Base-by-base conservation (phyloP, 2,329 filamentous ascomycete species). In the Hymenoscyphus repandus region DNA sequence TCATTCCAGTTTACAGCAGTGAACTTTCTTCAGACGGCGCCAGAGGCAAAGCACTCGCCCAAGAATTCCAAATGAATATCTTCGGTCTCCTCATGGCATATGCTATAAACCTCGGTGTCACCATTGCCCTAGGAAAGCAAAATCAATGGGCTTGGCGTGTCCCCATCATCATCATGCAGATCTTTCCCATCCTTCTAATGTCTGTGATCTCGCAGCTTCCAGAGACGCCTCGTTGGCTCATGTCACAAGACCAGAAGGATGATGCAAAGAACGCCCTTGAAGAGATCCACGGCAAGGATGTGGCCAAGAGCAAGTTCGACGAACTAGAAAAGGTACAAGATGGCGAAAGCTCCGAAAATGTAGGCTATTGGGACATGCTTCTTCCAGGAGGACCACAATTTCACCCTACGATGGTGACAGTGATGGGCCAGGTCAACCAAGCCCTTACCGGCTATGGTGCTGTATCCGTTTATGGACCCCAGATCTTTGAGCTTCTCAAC, bases 41-140 rank as follows among this genome's bases (percentile, higher is more conserved):
- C 2, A 68, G 80, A 40, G 80, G 80, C 5, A 76, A 75, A 57
- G 78, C 80, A 1, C 64, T 84, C 39, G 79, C 79, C 1, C 77
- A 84, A 59, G 79, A 83, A 58, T 84, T 84, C 58, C 80, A 83
- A 62, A 76, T 74, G 63, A 85, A 85, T 56, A 83, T 84, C 55
- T 78, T 82, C 50, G 79, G 80, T 0, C 64, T 85, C 2, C 72
- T 82, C 52, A 74, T 81, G 73, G 80, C 79, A 0, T 83, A 82
- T 62, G 74, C 69, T 0, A 75, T 83, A 63, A 84, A 83, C 56
- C 66, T 83, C 1, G 70, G 66, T 1, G 71, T 80, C 2, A 83
- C 79, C 0, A 64, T 74, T 5, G 62, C 64, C 1, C 68, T 83
- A 3, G 78, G 79, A 2, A 82, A 82, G 57, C 62, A 67, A 6